Evolutionary conservation across 495 filamentous ascomycete genomes (phyloP).

Genomic region (Jackrogersella multiformis): DNA sequence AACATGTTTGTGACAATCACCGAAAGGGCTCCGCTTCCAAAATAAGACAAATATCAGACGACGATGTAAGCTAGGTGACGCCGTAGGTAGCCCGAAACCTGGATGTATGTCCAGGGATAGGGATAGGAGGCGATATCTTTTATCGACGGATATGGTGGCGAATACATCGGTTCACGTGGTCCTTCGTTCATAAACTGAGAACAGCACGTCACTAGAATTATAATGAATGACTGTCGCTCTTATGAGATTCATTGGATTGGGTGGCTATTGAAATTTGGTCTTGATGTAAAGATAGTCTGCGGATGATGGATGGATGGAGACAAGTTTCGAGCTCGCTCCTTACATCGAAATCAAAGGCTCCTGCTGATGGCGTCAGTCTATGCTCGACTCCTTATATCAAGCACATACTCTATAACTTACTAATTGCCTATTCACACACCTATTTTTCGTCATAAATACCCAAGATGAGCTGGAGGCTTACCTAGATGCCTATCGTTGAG

Average conservation of each 20-base stretch:
- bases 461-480: no score
- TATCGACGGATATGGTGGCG: not conserved
- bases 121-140: not conserved
- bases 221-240: not conserved
- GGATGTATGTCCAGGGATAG: not conserved
- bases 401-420: no score
- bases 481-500: no score
- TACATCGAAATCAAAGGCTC: no score
- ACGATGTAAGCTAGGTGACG: not conserved
- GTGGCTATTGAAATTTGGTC: not conserved
- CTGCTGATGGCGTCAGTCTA: no score
- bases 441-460: no score
- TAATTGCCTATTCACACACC: no score
- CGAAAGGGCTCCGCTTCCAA: conserved; percentile 17
- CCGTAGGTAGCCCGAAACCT: not conserved
- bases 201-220: not conserved
- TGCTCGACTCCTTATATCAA: no score
- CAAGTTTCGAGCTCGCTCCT: no score
- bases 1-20: conserved; percentile 47
- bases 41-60: not conserved
- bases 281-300: not conserved
- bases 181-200: not conserved
- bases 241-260: no score
- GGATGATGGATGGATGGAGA: not conserved
- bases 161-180: not conserved